phyloP scores from a whole-genome alignment of 2,329 filamentous ascomycete species.

The Hortaea werneckii region DNA sequence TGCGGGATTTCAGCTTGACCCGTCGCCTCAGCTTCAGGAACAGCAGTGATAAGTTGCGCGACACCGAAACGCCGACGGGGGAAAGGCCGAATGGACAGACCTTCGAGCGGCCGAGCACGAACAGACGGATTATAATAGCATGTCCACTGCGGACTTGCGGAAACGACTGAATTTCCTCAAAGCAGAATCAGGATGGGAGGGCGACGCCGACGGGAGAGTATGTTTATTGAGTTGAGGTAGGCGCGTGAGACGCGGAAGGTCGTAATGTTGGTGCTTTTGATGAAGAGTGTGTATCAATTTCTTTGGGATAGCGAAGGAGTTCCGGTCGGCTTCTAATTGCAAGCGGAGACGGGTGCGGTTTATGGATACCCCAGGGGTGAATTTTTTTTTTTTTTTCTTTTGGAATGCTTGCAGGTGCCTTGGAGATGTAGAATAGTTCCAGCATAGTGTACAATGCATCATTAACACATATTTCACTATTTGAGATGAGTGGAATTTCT shows the following conservation, averaged over 20 bases:
- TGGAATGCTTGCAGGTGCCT: no score
- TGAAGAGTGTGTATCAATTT: no score
- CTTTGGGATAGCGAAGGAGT: no score
- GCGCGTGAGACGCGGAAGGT: neutral
- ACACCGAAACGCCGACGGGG: neutral
- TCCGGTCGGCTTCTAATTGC: no score
- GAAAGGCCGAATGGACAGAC: neutral
- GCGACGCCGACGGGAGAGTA: conserved; percentile 1
- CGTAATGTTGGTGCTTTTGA: neutral
- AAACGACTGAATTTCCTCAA: conserved; percentile 65
- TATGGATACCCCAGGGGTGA: no score
- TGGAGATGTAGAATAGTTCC: no score
- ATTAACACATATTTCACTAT: no score
- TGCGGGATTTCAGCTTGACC: conserved; percentile 13
- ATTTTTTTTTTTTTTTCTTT: no score
- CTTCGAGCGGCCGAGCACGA: conserved; percentile 1
- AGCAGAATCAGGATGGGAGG: neutral
- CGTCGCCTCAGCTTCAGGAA: conserved; percentile 19
- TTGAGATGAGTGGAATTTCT: no score
- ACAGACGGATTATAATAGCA: conserved; percentile 3
- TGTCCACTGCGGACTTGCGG: conserved; percentile 40
- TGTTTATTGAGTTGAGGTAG: neutral
- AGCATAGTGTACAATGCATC: no score
- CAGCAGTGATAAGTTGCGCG: conserved; percentile 3
- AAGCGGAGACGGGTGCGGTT: no score